These are phyloP conservation scores for Trichosanthes truncata DNA, from an alignment of 306 rosid species.

Conservation along the genomic window DNA sequence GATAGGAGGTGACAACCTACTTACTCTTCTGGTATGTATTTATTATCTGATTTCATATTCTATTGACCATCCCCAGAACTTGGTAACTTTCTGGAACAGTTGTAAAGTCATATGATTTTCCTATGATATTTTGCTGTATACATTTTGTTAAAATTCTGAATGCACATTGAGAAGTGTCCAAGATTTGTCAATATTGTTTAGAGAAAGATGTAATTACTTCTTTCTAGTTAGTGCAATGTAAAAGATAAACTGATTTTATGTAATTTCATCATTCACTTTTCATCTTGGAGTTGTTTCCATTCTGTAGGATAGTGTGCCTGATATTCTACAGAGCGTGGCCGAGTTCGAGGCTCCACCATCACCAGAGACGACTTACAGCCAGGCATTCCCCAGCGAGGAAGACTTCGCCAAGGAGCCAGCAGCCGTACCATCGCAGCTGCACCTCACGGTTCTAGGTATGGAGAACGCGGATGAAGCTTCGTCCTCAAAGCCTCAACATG, in stretches of 20 bases:
- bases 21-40: no score
- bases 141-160: neutral
- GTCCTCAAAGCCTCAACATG: conserved; percentile 73
- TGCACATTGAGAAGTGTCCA: neutral
- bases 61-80: no score
- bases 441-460: conserved; percentile 67
- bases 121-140: neutral
- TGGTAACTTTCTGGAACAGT: no score
- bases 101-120: no score
- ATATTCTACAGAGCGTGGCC: conserved; percentile 46
- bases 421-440: conserved; percentile 69
- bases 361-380: conserved; percentile 71
- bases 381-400: conserved; percentile 53
- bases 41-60: no score
- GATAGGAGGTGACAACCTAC: no score
- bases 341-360: conserved; percentile 84
- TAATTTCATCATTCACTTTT: neutral
- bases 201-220: neutral
- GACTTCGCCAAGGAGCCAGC: conserved; percentile 83
- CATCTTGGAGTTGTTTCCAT: conserved; percentile 11
- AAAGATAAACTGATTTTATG: neutral
- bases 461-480: conserved; percentile 43
- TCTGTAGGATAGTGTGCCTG: conserved; percentile 74
- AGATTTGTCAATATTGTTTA: neutral
- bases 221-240: neutral